Conservation (phyloP, 2,329 filamentous ascomycete genomes). For the Claviceps fusiformis region DNA sequence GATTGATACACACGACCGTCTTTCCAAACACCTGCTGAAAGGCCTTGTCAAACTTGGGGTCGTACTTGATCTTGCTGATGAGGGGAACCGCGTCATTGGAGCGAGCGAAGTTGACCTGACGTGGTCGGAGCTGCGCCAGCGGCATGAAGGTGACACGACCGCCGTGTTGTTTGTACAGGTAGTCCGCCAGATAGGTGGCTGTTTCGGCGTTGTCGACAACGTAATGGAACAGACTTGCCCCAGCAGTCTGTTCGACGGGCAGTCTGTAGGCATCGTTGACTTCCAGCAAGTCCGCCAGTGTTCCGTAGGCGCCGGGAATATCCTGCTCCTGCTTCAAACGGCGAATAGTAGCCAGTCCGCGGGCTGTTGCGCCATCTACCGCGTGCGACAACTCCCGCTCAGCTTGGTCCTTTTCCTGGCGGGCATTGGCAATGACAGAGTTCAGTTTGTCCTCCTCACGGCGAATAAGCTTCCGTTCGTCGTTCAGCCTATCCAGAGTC, state of each 20-base stretch:
- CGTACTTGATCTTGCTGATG: conserved; percentile 70
- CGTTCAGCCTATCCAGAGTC: conserved; percentile 61
- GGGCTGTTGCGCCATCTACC: conserved; percentile 80
- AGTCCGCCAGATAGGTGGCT: conserved; percentile 66
- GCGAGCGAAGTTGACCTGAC: conserved; percentile 63
- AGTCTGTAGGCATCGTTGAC: conserved; percentile 75
- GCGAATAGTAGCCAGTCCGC: conserved; percentile 75
- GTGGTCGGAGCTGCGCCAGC: conserved; percentile 63
- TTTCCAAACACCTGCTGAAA: conserved; percentile 94
- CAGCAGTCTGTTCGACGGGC: conserved; percentile 85
- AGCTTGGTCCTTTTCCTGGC: conserved; percentile 62
- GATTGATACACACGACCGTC: conserved; percentile 83
- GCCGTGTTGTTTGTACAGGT: conserved; percentile 63
- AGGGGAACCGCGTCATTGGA: conserved; percentile 80
- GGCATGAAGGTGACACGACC: conserved; percentile 94
- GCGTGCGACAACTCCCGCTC: conserved; percentile 67
- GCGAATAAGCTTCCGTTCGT: conserved; percentile 76
- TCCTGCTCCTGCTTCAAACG: conserved; percentile 67
- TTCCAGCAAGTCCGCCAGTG: conserved; percentile 81
- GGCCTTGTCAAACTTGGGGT: conserved; percentile 64
- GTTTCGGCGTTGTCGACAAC: conserved; percentile 87
- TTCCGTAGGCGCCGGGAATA: conserved; percentile 80
- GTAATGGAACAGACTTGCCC: conserved; percentile 87
- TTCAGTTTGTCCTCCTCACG: conserved; percentile 81
- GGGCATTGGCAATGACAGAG: conserved; percentile 61